A percentile compares a stretch with the other conserved stretches of the same genome.
These are phyloP conservation scores for Mucor circinelloides DNA, from an alignment of 371 early-diverging fungal genomes.

Conservation along the genomic window DNA sequence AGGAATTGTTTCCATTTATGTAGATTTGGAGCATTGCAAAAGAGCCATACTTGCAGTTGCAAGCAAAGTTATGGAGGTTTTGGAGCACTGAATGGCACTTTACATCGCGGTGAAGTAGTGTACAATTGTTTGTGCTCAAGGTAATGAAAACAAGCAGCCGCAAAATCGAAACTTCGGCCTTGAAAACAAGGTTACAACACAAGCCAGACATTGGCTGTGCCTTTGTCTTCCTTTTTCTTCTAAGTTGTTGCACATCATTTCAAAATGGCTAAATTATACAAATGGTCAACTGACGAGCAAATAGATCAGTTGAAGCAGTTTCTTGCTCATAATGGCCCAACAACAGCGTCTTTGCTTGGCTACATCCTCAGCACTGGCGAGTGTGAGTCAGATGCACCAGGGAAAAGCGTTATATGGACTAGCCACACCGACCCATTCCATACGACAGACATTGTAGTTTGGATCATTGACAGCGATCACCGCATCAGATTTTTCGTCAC, in stretches of 20 bases:
- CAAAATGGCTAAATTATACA: not conserved
- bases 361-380: not conserved
- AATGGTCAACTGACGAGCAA: not conserved
- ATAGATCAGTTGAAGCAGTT: constrained; percentile 4
- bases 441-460: constrained; percentile 6
- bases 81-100: too few relatives aligned
- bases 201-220: not conserved
- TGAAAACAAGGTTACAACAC: not conserved
- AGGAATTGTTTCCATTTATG: too few relatives aligned
- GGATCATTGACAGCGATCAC: constrained; percentile 10
- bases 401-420: constrained; percentile 1
- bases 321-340: not conserved
- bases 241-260: not conserved
- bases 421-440: constrained; percentile 12
- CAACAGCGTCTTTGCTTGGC: constrained; percentile 2
- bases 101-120: too few relatives aligned
- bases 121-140: too few relatives aligned
- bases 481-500: constrained; percentile 10
- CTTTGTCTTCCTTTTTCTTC: not conserved
- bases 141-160: too few relatives aligned
- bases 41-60: too few relatives aligned
- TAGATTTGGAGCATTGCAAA: too few relatives aligned
- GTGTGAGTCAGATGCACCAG: not conserved
- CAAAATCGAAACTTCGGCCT: not conserved
- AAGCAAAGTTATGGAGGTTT: too few relatives aligned